Evolutionary conservation across 768 basidiomycete genomes (phyloP).

Genomic region (Coprinopsis sp.): DNA sequence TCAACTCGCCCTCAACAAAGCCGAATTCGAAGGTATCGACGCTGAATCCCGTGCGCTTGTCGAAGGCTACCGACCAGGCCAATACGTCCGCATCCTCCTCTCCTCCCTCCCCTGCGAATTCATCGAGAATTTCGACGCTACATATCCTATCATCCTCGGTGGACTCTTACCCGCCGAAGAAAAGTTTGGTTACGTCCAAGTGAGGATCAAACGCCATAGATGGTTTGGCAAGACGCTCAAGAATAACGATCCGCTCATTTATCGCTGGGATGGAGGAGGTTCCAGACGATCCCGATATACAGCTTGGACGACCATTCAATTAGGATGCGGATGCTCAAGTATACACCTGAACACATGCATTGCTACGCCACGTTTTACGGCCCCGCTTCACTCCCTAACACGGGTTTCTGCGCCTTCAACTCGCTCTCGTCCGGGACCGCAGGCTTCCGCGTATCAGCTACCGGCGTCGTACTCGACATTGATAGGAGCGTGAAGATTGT

Average conservation of each 20-base stretch:
- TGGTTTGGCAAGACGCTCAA: slow-evolving; percentile 92
- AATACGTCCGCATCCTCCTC: slow-evolving; percentile 92
- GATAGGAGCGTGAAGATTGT: slow-evolving; percentile 93
- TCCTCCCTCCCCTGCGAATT: slow-evolving; percentile 83
- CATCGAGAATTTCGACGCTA: slow-evolving; percentile 88
- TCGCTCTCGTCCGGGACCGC: slow-evolving; percentile 59
- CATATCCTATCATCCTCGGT: slow-evolving; percentile 87
- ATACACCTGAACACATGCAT: slow-evolving; percentile 99
- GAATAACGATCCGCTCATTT: slow-evolving; percentile 96
- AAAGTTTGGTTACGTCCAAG: slow-evolving; percentile 89
- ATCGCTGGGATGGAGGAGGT: slow-evolving; percentile 96
- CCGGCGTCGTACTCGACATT: slow-evolving; percentile 91
- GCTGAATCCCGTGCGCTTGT: slow-evolving; percentile 74
- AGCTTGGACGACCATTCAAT: slow-evolving; percentile 97
- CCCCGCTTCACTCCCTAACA: slow-evolving; percentile 87
- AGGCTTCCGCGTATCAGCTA: slow-evolving; percentile 87
- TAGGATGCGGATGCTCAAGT: slow-evolving; percentile 99
- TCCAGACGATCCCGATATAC: slow-evolving; percentile 93
- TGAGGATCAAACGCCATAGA: slow-evolving; percentile 92
- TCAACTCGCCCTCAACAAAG: slow-evolving; percentile 76
- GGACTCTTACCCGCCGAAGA: slow-evolving; percentile 89
- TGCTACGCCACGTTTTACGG: slow-evolving; percentile 98
- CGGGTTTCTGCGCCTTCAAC: slow-evolving; percentile 97
- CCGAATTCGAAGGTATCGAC: slow-evolving; percentile 80
- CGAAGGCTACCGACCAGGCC: slow-evolving; percentile 87